Percentiles rank a stretch among this genome's conserved stretches.
Conservation (phyloP, 2,329 filamentous ascomycete species). For the Pseudopyrenochaeta lycopersici region DNA sequence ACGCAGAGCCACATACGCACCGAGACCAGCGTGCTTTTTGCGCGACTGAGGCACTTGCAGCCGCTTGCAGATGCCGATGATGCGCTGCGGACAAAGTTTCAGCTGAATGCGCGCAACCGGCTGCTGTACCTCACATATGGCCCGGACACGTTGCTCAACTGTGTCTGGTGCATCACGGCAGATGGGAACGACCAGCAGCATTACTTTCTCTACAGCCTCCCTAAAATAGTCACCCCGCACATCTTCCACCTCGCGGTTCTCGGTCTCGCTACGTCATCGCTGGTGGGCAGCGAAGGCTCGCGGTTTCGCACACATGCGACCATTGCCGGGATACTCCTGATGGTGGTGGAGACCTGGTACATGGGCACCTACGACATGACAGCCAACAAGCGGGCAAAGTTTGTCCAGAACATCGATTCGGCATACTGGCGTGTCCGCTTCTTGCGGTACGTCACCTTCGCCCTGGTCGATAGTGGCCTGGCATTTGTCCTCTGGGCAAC, state of each 20-base stretch:
- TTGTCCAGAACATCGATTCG: slow-evolving; percentile 69
- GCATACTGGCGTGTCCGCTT: slow-evolving; percentile 76
- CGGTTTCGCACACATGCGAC: slow-evolving; percentile 78
- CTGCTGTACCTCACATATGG: slow-evolving; percentile 87
- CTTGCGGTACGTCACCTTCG: slow-evolving; percentile 71
- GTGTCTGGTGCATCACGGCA: slow-evolving; percentile 77
- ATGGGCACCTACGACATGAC: slow-evolving; percentile 72
- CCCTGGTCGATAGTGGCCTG: slow-evolving; percentile 69
- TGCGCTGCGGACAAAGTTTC: slow-evolving; percentile 71
- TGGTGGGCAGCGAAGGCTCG: slow-evolving; percentile 70
- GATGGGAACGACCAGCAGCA: slow-evolving; percentile 69
- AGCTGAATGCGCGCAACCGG: slow-evolving; percentile 68
- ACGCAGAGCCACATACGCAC: slow-evolving; percentile 87
- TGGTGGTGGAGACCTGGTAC: slow-evolving; percentile 71
- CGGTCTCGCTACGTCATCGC: slow-evolving; percentile 75
- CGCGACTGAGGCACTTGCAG: slow-evolving; percentile 71
- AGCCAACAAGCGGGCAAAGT: slow-evolving; percentile 69
- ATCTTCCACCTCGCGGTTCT: slow-evolving; percentile 77
- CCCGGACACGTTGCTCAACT: slow-evolving; percentile 75
- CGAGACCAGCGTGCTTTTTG: slow-evolving; percentile 84
- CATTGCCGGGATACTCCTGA: slow-evolving; percentile 67
- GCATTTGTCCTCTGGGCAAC: slow-evolving; percentile 77
- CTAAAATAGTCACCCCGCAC: slow-evolving; percentile 78
- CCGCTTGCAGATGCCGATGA: slow-evolving; percentile 69
- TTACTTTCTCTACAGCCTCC: slow-evolving; percentile 84